Evolutionary conservation across 352 stramenopile species (phyloP).

Genomic region (Phytopythium boreale): DNA sequence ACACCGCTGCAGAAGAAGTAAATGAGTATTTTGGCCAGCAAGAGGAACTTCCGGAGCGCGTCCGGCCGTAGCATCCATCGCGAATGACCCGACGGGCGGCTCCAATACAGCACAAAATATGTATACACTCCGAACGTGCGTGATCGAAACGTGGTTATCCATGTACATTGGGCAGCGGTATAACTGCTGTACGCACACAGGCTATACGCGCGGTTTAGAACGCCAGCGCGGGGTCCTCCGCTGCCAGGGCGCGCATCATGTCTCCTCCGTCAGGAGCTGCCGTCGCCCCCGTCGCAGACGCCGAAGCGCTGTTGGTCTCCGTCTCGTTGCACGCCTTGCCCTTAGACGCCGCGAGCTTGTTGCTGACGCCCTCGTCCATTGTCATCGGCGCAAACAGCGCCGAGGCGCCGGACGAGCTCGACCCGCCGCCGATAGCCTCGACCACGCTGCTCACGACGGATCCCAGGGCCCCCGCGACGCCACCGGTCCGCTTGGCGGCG

Average conservation of each 20-base stretch:
- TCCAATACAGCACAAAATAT: no score
- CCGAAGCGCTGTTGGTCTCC: background rate
- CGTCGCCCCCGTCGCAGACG: background rate
- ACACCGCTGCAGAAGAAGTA: conserved; percentile 6
- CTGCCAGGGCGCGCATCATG: background rate
- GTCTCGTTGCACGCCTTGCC: background rate
- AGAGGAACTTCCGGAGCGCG: no score
- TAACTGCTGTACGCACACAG: no score
- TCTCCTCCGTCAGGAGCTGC: background rate
- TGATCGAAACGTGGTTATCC: no score
- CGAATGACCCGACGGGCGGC: no score
- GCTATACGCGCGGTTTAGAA: no score
- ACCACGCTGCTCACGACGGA: conserved; percentile 17
- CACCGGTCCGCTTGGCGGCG: conserved; percentile 44
- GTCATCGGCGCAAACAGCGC: background rate
- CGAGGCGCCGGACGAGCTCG: background rate
- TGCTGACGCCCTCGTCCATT: background rate
- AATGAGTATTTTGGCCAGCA: background rate
- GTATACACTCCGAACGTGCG: no score
- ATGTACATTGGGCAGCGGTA: no score
- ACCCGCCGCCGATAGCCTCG: conserved; percentile 7
- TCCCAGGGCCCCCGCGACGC: conserved; percentile 15
- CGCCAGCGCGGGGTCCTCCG: conserved; percentile 14
- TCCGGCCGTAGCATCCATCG: no score
- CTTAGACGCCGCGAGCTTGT: background rate